Percentiles rank a stretch among this genome's conserved stretches.
Evolutionary conservation across 257 asterid species (phyloP).

Genomic region (Scutellaria minor): DNA sequence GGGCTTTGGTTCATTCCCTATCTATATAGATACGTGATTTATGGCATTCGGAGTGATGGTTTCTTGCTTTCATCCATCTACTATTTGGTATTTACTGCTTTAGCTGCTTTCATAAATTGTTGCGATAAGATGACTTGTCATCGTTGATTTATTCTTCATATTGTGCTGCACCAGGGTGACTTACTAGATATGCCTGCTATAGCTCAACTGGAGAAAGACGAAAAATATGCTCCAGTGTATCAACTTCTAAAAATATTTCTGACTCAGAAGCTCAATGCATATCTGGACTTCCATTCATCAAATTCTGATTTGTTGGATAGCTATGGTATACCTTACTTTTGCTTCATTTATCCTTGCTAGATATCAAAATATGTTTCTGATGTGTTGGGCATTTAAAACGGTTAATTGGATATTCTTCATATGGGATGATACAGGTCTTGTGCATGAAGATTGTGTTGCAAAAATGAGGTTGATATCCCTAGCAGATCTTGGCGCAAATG

Average conservation of each 20-base stretch:
- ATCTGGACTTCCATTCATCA: conserved; percentile 71
- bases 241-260: conserved; percentile 80
- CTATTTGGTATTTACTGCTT: not conserved
- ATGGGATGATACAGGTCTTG: conserved; percentile 62
- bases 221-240: conserved; percentile 60
- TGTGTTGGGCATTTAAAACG: not conserved
- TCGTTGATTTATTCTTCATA: conserved; percentile 1
- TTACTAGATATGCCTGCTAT: conserved; percentile 85
- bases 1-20: not conserved
- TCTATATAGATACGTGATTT: not conserved
- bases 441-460: conserved; percentile 80
- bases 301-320: conserved; percentile 57
- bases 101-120: conserved; percentile 3
- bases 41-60: not conserved
- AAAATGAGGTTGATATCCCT: conserved; percentile 92
- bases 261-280: conserved; percentile 84
- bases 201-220: conserved; percentile 84
- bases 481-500: conserved; percentile 72
- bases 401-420: conserved; percentile 29
- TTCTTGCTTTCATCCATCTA: not conserved
- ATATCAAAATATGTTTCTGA: not conserved
- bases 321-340: conserved; percentile 54
- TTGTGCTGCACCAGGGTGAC: conserved; percentile 61
- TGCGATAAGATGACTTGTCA: not conserved
- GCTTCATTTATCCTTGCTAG: not conserved